Conservation (phyloP, 2,329 filamentous ascomycete species). For the Basipetospora sp. region DNA sequence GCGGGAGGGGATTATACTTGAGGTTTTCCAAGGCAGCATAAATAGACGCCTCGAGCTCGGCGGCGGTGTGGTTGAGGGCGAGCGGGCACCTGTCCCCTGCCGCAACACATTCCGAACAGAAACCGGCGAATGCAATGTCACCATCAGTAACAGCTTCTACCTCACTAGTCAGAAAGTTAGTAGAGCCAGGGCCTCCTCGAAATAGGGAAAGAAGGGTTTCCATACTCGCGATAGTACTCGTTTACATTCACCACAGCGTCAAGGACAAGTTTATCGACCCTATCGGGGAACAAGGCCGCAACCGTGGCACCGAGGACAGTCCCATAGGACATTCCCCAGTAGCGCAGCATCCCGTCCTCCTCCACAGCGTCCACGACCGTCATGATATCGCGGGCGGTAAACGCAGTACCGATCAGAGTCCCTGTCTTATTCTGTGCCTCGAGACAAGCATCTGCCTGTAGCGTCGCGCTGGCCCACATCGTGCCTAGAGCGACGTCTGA, state of each 20-base stretch:
- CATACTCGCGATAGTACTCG: constrained; percentile 15
- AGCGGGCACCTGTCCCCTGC: constrained; percentile 33
- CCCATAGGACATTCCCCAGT: constrained; percentile 27
- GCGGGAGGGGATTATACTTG: constrained; percentile 26
- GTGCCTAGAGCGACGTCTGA: no score
- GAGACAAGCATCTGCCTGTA: constrained; percentile 13
- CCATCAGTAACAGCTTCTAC: constrained; percentile 23
- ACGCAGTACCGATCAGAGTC: constrained; percentile 17
- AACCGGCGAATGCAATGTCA: constrained; percentile 36
- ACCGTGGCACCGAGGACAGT: constrained; percentile 23
- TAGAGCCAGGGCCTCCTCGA: no score
- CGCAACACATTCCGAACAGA: constrained; percentile 38
- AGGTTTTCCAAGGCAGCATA: constrained; percentile 25
- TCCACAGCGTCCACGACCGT: constrained; percentile 22
- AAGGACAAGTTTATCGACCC: constrained; percentile 22
- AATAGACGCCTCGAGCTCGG: constrained; percentile 26
- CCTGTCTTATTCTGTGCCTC: constrained; percentile 12
- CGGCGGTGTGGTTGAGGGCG: constrained; percentile 18
- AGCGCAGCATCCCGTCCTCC: constrained; percentile 23
- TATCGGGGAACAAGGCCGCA: constrained; percentile 27
- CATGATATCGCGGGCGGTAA: constrained; percentile 24
- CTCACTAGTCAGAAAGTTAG: not conserved
- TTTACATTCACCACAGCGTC: constrained; percentile 21
- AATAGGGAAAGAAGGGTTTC: no score
- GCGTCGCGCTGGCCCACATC: constrained; percentile 10